Evolutionary conservation across 371 early-diverging fungal genomes (phyloP), one percentile per base, ranked within the genome.

Genomic region (Umbelopsis sp.): DNA sequence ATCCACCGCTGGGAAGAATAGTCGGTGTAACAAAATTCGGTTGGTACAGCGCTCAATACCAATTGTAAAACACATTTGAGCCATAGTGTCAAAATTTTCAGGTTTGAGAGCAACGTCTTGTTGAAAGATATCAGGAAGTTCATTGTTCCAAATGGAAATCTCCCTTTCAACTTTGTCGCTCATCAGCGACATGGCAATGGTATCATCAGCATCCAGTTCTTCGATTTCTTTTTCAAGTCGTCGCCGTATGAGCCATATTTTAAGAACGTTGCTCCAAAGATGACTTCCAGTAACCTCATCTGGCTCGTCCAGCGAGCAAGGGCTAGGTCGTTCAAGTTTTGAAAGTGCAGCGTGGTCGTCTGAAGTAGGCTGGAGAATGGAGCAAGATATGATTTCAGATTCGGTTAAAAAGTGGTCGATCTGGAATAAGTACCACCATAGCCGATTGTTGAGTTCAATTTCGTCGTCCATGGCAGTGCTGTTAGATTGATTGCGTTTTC

Each of bases 401-500:
- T 76, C 76, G 38, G 65, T 63, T 5, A 76, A 44, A 53, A 76
- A 73, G 38, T 73, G 74, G 63, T 76, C 76, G 25, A 76, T 74
- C 50, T 76, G 76, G 50, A 73, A 76, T 29, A 76, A 48, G 46
- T 72, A 76, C 76, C 76, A 76, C 76, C 76, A 76, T 20, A 76
- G 41, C 3, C 76, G 69, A 41, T 69, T 72, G 4, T 68, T 67
- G 25, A 76, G 72, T 48, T 73, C 76, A 9, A 50, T 46, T 44
- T 69, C 52, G 10, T 70, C 70, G 44, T 63, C 64, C 12, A 65
- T 24, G 20, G 24, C 63, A 14, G 48, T 50, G 14, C 51, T 63
- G 1, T 20, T 63, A 4, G 10, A 38, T 16, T 22, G 8, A 9
- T 38, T 35, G 35, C 50, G 48, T 16, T 57, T 24, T 6, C 57